phyloP scores from a whole-genome alignment of 257 asterid species.

The Hygrophila difformis region DNA sequence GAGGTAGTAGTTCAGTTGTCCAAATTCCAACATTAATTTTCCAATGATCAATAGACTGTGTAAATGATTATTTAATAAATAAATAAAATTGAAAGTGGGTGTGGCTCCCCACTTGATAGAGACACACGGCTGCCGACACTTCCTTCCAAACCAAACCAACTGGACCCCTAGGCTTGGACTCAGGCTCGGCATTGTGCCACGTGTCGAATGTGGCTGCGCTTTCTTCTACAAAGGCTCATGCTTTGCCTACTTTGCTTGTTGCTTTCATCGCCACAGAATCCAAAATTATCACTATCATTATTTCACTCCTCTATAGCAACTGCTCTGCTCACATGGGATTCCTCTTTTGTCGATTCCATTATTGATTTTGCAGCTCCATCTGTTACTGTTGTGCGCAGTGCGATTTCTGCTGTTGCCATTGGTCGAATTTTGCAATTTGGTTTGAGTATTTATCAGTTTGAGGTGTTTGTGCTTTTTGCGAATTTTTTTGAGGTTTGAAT shows the following conservation, averaged over 20 bases:
- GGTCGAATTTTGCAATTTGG: background rate
- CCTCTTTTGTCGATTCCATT: background rate
- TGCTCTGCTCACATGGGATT: background rate
- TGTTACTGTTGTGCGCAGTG: background rate
- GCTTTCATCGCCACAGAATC: constrained; percentile 20
- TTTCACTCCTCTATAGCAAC: constrained; percentile 17
- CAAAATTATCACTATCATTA: background rate
- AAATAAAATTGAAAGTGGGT: too few relatives aligned
- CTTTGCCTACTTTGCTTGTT: constrained; percentile 5
- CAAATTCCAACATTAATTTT: constrained; percentile 5
- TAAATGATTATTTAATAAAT: background rate
- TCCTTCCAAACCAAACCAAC: constrained; percentile 21
- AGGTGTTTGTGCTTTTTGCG: background rate
- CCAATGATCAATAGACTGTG: background rate
- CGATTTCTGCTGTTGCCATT: background rate
- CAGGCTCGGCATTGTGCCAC: constrained; percentile 15
- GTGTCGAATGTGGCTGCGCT: constrained; percentile 26
- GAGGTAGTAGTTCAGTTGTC: constrained; percentile 18
- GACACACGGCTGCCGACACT: constrained; percentile 78
- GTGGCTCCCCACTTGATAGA: constrained; percentile 26
- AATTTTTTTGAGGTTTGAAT: too few relatives aligned
- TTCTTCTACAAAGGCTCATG: constrained; percentile 7
- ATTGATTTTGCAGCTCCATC: too few relatives aligned
- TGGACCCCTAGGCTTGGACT: constrained; percentile 20
- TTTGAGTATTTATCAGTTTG: too few relatives aligned